Evolutionary conservation across 495 filamentous ascomycete genomes (phyloP).

Genomic region (Hyaloscypha variabilis): DNA sequence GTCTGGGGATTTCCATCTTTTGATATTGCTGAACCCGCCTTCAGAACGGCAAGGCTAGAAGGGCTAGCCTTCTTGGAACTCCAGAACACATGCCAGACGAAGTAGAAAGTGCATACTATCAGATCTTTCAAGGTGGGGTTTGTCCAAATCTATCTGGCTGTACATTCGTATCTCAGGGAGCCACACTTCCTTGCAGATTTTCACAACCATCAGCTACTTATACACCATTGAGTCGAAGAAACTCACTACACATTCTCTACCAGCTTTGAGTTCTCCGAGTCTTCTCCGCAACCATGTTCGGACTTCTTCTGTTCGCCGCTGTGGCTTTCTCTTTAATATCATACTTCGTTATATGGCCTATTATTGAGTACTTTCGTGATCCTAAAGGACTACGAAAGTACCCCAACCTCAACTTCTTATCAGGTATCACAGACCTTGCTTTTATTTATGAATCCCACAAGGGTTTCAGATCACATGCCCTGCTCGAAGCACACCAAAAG

Average conservation of each 20-base stretch:
- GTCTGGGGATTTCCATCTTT: not conserved
- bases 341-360: slow-evolving; percentile 46
- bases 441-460: slow-evolving; percentile 47
- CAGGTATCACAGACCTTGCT: slow-evolving; percentile 47
- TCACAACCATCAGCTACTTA: not conserved
- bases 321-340: slow-evolving; percentile 33
- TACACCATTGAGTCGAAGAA: not conserved
- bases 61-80: not conserved
- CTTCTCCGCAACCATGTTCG: slow-evolving; percentile 16
- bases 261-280: not conserved
- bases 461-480: slow-evolving; percentile 46
- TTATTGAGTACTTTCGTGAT: slow-evolving; percentile 47
- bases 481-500: slow-evolving; percentile 45
- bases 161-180: not conserved
- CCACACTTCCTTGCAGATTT: slow-evolving; percentile 3
- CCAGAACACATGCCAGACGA: not conserved
- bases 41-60: not conserved
- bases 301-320: slow-evolving; percentile 14
- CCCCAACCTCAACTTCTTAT: slow-evolving; percentile 45
- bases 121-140: slow-evolving; percentile 5
- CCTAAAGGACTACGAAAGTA: slow-evolving; percentile 54
- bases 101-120: not conserved
- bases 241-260: not conserved
- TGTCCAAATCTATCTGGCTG: not conserved
- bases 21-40: not conserved